A percentile compares a stretch with the other conserved stretches of the same genome.
These are phyloP conservation scores for Dipteronia dyeriana DNA, from an alignment of 345 rosid species.

Conservation along the genomic window DNA sequence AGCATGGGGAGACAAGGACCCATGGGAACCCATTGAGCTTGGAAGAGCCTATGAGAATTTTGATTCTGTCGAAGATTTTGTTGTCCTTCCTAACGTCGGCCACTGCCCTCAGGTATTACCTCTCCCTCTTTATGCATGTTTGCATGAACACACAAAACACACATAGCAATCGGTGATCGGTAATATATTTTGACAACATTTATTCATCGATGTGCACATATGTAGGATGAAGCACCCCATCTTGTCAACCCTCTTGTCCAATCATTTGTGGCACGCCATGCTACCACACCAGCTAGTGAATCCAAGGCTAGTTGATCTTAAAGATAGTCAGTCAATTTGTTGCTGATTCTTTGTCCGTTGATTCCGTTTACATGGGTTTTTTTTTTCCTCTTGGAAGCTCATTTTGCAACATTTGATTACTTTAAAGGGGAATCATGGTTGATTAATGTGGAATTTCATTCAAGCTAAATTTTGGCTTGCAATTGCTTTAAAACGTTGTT, in stretches of 20 bases:
- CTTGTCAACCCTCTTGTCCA: slow-evolving; percentile 83
- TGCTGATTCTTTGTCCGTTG: neutral
- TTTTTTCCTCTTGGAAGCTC: neutral
- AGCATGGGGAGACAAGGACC: slow-evolving; percentile 98
- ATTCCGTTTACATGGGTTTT: too few species aligned
- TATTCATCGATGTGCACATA: slow-evolving; percentile 29
- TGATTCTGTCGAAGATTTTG: slow-evolving; percentile 67
- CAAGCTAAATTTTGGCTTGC: too few species aligned
- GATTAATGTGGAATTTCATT: neutral
- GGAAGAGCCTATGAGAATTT: slow-evolving; percentile 65
- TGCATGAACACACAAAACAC: neutral
- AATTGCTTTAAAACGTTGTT: too few species aligned
- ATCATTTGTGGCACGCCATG: slow-evolving; percentile 72
- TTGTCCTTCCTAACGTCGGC: slow-evolving; percentile 74
- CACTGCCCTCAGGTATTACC: slow-evolving; percentile 89
- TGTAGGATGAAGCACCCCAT: slow-evolving; percentile 87
- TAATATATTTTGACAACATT: neutral
- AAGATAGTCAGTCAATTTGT: slow-evolving; percentile 6
- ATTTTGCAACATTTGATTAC: neutral
- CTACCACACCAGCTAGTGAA: slow-evolving; percentile 22
- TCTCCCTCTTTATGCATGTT: slow-evolving; percentile 11
- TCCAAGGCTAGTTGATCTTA: slow-evolving; percentile 24
- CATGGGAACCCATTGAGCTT: slow-evolving; percentile 88
- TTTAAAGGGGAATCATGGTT: neutral
- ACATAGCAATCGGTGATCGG: neutral